Base-by-base conservation (phyloP, 495 filamentous ascomycete genomes). In the Tuber borchii region DNA sequence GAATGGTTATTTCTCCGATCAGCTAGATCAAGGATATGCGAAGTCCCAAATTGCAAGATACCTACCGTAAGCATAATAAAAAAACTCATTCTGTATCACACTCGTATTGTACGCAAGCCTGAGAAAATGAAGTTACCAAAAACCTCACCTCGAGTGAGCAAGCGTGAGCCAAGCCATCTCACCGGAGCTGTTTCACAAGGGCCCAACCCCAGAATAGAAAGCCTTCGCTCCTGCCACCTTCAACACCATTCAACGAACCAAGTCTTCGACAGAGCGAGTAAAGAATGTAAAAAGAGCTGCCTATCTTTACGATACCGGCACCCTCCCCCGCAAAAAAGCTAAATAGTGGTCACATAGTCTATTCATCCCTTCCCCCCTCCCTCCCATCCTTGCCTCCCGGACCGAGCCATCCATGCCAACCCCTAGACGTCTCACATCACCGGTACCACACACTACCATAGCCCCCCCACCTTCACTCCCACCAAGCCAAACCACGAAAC, bases 1-100 rank as follows among this genome's bases (percentile, higher is more conserved):
- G 0, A 87, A 87, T 72, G 82, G 85, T 71, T 88, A 87, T 82
- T 84, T 87, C 81, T 88, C 87, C 65, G 83, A 84, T 70, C 85
- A 87, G 80, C 26, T 76, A 6, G 71, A 31, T 2, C 73, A n/a
- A 42, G 46, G 37, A 34, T n/a, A 20, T 68, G 12, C 26, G 26
- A 65, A 34, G 31, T 31, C 31, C 1, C n/a, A 61, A 26, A 4
- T 46, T 26, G 2, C 26, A 61, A 31, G 14, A 16, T 31, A 31
- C 31, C 26, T 2, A n/a, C n/a, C n/a, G n/a, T n/a, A 19, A 31
- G 2, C 14, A 6, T 14, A 8, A 34, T 34, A 31, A 12, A 19
- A 12, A 19, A 34, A 34, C 56, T 31, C 56, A 16, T 61, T 16
- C 56, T 16, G 31, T 14, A 14, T 65, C 9, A 12, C 34, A 37